These are phyloP conservation scores for Canariomyces notabilis DNA, from an alignment of 2,329 filamentous ascomycete genomes.

Conservation along the genomic window DNA sequence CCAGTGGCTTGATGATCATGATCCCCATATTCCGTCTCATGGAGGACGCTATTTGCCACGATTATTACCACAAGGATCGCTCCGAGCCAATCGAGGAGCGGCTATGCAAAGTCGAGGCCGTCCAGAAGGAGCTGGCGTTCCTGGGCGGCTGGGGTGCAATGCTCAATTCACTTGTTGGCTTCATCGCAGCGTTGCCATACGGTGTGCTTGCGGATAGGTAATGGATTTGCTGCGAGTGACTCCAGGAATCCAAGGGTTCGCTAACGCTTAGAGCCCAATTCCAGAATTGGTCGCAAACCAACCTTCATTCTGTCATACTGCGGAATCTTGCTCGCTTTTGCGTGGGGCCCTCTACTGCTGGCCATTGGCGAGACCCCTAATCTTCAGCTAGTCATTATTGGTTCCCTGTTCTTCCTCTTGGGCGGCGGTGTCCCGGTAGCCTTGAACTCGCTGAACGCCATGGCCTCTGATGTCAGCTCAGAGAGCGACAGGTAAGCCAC, in stretches of 20 bases:
- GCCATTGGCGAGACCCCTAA: constrained; percentile 9
- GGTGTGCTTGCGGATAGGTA: constrained; percentile 23
- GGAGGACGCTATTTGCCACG: constrained; percentile 22
- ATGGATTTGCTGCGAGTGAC: no score
- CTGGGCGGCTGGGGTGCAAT: constrained; percentile 17
- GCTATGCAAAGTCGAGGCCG: constrained; percentile 21
- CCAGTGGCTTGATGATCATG: constrained; percentile 22
- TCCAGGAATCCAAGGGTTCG: background rate
- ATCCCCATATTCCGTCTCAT: constrained; percentile 22
- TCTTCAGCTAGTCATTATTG: constrained; percentile 13
- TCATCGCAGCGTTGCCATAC: constrained; percentile 19
- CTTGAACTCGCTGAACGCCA: constrained; percentile 20
- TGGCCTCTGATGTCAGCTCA: constrained; percentile 20
- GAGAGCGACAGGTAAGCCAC: constrained; percentile 17
- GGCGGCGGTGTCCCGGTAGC: constrained; percentile 22
- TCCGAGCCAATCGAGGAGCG: constrained; percentile 20
- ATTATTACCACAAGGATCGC: constrained; percentile 15
- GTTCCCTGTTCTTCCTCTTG: constrained; percentile 21
- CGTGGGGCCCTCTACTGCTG: constrained; percentile 18
- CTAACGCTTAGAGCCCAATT: background rate
- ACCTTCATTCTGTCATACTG: constrained; percentile 18
- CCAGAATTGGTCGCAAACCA: constrained; percentile 22
- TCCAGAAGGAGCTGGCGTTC: constrained; percentile 20
- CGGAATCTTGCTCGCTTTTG: constrained; percentile 17
- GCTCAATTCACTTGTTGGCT: constrained; percentile 15